Evolutionary conservation across 2,329 filamentous ascomycete genomes (phyloP), one percentile per base, ranked within the genome.

Genomic region (Neurospora sp.): DNA sequence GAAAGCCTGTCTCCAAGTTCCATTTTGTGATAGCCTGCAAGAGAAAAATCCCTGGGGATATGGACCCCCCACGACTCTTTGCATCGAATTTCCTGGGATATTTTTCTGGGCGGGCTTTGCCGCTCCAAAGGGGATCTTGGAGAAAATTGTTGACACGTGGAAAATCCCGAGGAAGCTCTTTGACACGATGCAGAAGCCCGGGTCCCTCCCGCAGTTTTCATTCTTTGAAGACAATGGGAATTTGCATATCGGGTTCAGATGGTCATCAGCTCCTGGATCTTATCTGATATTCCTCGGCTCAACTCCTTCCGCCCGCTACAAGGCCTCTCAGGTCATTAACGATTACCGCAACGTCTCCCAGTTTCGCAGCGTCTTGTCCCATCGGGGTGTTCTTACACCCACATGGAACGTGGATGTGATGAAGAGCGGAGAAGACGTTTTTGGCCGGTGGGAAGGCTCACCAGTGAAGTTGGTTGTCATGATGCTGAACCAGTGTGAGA

Each of bases 391-490:
- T 52, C 43, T 52, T 8, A 23, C 19, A 8, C 4, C 11, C 11
- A 52, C 11, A 1, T 28, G 46, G 46, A 52, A 52, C 0, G 46
- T 0, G 11, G 46, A 52, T 15, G 19, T 52, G 6, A 52, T 52
- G 46, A 28, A 15, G 19, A 1, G 2, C 11, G 11, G 6, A 4
- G 10, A 15, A 3, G 19, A 28, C 19, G 1, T 28, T 2, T 28
- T 15, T 28, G 43, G 43, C 10, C 10, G 19, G 2, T 0, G 0
- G n/a, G 43, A 15, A 52, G 0, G 1, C 19, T 15, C 43, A 15
- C 19, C 19, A 0, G 0, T 2, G 5, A 52, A 11, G 19, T 0
- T 52, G 19, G 1, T 1, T 13, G 19, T 52, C 1, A 52, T 52
- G 19, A 5, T 15, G 11, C 6, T 52, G 19, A 15, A 28, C 19